Conservation (phyloP, 2,329 filamentous ascomycete genomes). For the Blastomyces parvus region DNA sequence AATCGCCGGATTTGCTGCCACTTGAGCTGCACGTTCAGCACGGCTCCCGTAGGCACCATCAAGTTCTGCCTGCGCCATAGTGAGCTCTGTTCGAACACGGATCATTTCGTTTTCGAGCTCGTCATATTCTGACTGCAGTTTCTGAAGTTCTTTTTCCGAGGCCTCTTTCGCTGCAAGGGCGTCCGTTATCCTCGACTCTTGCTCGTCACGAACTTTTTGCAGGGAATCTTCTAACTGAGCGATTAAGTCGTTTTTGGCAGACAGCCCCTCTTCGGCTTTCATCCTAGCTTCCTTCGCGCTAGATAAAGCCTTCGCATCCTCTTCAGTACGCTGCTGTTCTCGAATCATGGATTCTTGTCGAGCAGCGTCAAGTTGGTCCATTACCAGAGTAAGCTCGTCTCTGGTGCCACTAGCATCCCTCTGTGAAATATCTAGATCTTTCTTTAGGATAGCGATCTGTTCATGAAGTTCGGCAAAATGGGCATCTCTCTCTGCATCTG, state of each 20-base stretch:
- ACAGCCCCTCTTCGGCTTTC: slow-evolving; percentile 19
- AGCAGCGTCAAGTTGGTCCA: slow-evolving; percentile 36
- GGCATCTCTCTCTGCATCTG: slow-evolving; percentile 52
- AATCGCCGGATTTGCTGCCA: slow-evolving; percentile 48
- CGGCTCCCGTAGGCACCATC: slow-evolving; percentile 86
- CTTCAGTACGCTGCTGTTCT: slow-evolving; percentile 26
- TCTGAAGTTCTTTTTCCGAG: slow-evolving; percentile 31
- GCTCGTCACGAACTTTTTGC: slow-evolving; percentile 11
- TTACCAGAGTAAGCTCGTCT: slow-evolving; percentile 34
- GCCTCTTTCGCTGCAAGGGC: slow-evolving; percentile 12
- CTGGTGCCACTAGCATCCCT: slow-evolving; percentile 31
- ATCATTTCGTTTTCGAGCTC: slow-evolving; percentile 55
- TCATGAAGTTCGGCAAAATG: slow-evolving; percentile 39
- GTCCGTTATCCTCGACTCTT: not conserved
- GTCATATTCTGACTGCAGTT: slow-evolving; percentile 42
- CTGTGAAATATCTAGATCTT: slow-evolving; percentile 49
- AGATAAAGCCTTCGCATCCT: slow-evolving; percentile 23
- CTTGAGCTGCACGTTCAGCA: slow-evolving; percentile 58
- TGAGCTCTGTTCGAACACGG: slow-evolving; percentile 64
- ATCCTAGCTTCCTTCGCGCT: slow-evolving; percentile 23
- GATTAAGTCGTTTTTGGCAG: slow-evolving; percentile 16
- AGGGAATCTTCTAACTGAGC: slow-evolving; percentile 16
- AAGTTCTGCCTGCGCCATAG: slow-evolving; percentile 82
- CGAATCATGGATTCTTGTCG: slow-evolving; percentile 29
- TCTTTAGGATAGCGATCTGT: slow-evolving; percentile 52